Conservation (phyloP, 257 asterid species). For the Capsicum rhomboideum region DNA sequence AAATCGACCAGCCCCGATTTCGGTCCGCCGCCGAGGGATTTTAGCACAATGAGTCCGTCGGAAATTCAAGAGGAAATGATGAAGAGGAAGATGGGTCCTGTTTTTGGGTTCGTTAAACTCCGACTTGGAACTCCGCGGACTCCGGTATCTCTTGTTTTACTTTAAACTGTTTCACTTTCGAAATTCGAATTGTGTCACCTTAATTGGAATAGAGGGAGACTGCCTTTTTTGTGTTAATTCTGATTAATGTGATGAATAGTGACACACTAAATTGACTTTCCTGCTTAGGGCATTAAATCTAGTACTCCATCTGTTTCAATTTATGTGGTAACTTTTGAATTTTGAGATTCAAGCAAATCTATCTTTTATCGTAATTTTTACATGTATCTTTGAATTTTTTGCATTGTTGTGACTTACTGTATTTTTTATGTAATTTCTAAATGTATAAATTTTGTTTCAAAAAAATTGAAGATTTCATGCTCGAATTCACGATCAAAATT, state of each 20-base stretch:
- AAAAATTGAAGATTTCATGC: no score
- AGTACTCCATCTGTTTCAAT: neutral
- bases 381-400: no score
- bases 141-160: constrained; percentile 28
- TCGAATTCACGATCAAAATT: no score
- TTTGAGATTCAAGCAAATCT: no score
- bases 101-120: constrained; percentile 87
- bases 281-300: neutral
- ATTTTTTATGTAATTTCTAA: no score
- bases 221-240: neutral
- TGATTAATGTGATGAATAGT: neutral
- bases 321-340: no score
- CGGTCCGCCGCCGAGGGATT: constrained; percentile 76
- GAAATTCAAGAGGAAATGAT: constrained; percentile 65
- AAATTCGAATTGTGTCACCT: neutral
- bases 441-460: no score
- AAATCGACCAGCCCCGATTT: constrained; percentile 32
- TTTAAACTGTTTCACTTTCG: no score
- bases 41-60: constrained; percentile 34
- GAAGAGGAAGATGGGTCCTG: constrained; percentile 73
- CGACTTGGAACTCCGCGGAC: constrained; percentile 60
- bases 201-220: no score
- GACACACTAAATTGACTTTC: neutral
- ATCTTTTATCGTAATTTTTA: no score
- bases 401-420: no score